Conservation (phyloP, 352 stramenopile genomes). For the Phytophthora citricola region DNA sequence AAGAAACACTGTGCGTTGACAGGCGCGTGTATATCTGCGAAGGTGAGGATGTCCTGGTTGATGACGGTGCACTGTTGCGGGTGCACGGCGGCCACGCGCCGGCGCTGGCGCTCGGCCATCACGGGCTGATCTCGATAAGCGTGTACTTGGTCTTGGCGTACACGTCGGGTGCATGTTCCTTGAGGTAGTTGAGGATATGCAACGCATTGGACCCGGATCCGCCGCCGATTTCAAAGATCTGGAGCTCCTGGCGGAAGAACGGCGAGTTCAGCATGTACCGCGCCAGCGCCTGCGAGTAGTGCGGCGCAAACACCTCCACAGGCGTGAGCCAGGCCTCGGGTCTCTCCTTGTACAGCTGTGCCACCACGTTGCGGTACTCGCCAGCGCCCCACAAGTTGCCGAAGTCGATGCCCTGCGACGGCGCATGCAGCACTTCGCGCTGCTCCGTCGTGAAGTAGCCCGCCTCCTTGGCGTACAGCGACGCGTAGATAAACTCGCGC, state of each 20-base stretch:
- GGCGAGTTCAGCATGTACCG: constrained; percentile 89
- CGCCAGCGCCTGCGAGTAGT: constrained; percentile 89
- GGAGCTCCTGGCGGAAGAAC: constrained; percentile 54
- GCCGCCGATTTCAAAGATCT: constrained; percentile 90
- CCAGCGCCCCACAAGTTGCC: constrained; percentile 74
- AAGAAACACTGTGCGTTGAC: constrained; percentile 78
- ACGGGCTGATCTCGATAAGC: constrained; percentile 90
- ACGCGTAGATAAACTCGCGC: constrained; percentile 86
- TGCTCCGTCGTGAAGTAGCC: constrained; percentile 87
- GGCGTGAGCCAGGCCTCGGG: constrained; percentile 91
- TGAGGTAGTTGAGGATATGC: constrained; percentile 90
- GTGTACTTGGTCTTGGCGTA: constrained; percentile 89
- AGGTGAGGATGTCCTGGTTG: constrained; percentile 85
- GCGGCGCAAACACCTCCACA: constrained; percentile 89
- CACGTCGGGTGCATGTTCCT: constrained; percentile 70
- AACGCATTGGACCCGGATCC: constrained; percentile 90
- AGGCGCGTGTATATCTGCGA: constrained; percentile 59
- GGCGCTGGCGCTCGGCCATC: constrained; percentile 83
- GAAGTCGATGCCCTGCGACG: constrained; percentile 71
- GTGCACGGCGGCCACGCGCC: constrained; percentile 65
- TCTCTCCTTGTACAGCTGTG: constrained; percentile 70
- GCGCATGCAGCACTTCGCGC: constrained; percentile 79
- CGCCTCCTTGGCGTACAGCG: constrained; percentile 77
- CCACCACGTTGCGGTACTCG: constrained; percentile 74
- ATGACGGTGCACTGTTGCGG: constrained; percentile 71